phyloP scores from a whole-genome alignment of 1,284 basidiomycete genomes.

The Thelephora terrestris region DNA sequence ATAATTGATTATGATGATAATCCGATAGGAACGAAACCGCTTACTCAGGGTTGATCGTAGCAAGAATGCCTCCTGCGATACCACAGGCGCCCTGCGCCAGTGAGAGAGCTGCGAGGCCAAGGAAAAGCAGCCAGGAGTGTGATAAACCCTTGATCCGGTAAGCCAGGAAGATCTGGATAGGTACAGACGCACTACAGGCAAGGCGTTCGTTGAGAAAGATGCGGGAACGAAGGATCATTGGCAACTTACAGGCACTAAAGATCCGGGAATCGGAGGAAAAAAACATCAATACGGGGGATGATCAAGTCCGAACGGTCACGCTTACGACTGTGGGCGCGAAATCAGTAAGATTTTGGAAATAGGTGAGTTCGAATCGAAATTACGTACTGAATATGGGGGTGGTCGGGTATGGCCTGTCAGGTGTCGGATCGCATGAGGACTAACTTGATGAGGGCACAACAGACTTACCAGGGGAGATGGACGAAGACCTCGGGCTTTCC shows the following conservation, averaged over 20 bases:
- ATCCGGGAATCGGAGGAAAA: neutral
- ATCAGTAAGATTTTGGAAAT: neutral
- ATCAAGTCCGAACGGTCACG: neutral
- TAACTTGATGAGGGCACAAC: no score
- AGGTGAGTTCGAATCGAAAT: conserved; percentile 11
- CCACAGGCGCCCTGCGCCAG: conserved; percentile 16
- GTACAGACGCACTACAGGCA: conserved; percentile 20
- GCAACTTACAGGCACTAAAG: neutral
- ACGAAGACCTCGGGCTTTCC: conserved; percentile 16
- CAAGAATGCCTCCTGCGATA: conserved; percentile 9
- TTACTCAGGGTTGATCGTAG: conserved; percentile 12
- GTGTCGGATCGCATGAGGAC: no score
- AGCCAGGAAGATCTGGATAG: conserved; percentile 25
- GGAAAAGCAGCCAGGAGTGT: conserved; percentile 16
- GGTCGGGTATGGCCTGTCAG: conserved; percentile 17
- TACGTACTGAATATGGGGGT: conserved; percentile 21
- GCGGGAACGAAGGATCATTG: neutral
- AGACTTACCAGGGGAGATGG: conserved; percentile 16
- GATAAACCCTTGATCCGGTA: conserved; percentile 24
- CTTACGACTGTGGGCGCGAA: neutral
- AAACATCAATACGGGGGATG: neutral
- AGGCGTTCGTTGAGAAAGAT: neutral
- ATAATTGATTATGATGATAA: neutral
- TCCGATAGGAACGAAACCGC: neutral
- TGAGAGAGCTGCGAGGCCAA: conserved; percentile 15